phyloP scores from a whole-genome alignment of 371 early-diverging fungal genomes.

The Mortierella sp. region DNA sequence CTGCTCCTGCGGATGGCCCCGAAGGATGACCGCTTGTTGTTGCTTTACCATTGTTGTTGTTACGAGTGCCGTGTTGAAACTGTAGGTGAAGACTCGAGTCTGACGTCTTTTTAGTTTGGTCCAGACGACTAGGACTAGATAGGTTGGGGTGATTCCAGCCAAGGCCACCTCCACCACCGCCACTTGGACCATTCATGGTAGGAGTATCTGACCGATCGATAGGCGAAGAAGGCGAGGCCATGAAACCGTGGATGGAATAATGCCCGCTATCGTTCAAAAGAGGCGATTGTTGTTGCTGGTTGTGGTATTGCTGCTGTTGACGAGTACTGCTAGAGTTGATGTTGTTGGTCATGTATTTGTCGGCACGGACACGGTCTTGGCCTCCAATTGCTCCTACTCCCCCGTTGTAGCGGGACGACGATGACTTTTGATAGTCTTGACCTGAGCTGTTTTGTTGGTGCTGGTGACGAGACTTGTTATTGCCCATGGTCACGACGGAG shows the following conservation, averaged over 20 bases:
- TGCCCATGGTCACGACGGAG: conserved; percentile 27
- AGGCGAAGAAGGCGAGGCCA: conserved; percentile 20
- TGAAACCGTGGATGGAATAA: conserved; percentile 46
- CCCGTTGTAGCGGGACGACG: not conserved
- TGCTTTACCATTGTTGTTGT: conserved; percentile 10
- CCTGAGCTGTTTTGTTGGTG: conserved; percentile 6
- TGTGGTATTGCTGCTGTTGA: conserved; percentile 7
- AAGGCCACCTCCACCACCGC: not conserved
- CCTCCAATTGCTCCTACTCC: not conserved
- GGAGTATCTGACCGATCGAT: conserved; percentile 25
- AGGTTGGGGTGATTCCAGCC: conserved; percentile 42
- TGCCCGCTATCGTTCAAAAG: conserved; percentile 44
- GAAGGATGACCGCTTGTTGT: not conserved
- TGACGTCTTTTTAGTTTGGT: conserved; percentile 35
- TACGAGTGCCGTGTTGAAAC: conserved; percentile 22
- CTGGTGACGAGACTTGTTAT: conserved; percentile 1
- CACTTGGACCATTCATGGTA: not conserved
- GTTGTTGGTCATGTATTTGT: conserved; percentile 14
- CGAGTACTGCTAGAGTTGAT: not conserved
- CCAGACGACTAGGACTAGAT: conserved; percentile 43
- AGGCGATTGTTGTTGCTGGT: conserved; percentile 16
- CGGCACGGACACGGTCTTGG: conserved; percentile 7
- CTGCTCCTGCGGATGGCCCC: not conserved
- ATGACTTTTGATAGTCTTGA: conserved; percentile 1
- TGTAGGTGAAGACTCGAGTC: conserved; percentile 38